phyloP scores from a whole-genome alignment of 2,329 filamentous ascomycete species.

The Colletotrichum melonis region DNA sequence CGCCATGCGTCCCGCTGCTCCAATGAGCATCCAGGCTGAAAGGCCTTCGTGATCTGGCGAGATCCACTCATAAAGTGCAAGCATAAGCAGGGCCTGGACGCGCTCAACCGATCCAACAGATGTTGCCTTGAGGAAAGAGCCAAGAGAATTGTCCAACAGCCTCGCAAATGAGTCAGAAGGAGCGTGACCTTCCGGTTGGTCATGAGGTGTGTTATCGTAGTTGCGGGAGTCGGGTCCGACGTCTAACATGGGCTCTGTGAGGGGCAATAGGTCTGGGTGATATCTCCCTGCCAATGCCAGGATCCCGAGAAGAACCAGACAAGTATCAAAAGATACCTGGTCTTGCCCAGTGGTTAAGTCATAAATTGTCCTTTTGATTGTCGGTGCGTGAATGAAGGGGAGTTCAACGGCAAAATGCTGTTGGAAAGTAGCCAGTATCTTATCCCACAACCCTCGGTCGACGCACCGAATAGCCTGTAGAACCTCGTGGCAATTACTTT shows the following conservation, averaged over 20 bases:
- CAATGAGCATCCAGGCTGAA: slow-evolving; percentile 74
- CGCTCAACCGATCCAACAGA: slow-evolving; percentile 68
- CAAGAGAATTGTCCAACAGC: slow-evolving; percentile 63
- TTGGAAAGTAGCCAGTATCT: slow-evolving; percentile 76
- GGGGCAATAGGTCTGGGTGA: slow-evolving; percentile 57
- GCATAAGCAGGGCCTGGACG: slow-evolving; percentile 76
- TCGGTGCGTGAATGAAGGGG: slow-evolving; percentile 75
- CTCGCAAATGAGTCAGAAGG: slow-evolving; percentile 74
- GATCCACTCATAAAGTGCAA: slow-evolving; percentile 78
- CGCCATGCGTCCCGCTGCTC: slow-evolving; percentile 72
- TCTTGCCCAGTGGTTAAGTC: not conserved
- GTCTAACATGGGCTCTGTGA: not conserved
- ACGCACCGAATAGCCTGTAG: slow-evolving; percentile 70
- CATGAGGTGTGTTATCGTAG: slow-evolving; percentile 39
- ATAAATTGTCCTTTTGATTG: slow-evolving; percentile 64
- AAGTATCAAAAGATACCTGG: slow-evolving; percentile 44
- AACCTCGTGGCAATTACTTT: slow-evolving; percentile 60
- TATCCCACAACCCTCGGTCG: slow-evolving; percentile 73
- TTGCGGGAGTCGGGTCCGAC: not conserved
- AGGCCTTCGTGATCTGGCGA: slow-evolving; percentile 66
- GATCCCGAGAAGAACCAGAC: slow-evolving; percentile 73
- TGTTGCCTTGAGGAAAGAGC: slow-evolving; percentile 57
- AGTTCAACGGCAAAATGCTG: slow-evolving; percentile 78
- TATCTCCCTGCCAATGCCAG: slow-evolving; percentile 77
- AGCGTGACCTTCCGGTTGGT: slow-evolving; percentile 48